phyloP scores from a whole-genome alignment of 2,329 filamentous ascomycete genomes.

The Didymella exigua region DNA sequence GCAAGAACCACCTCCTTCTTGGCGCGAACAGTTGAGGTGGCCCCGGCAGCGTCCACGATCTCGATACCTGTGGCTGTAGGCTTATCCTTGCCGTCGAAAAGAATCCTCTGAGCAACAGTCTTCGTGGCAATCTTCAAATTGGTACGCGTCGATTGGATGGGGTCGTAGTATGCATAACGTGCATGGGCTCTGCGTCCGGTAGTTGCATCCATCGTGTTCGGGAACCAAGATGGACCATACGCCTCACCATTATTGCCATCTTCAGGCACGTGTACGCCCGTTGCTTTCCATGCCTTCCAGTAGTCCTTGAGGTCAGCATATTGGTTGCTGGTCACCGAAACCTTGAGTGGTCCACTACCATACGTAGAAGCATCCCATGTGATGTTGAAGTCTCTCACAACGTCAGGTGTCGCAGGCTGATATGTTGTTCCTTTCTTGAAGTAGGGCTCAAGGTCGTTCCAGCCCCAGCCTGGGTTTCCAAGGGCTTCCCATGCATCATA shows the following conservation, averaged over 20 bases:
- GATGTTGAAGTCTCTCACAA: conserved; percentile 30
- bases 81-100: conserved; percentile 23
- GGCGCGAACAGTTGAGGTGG: conserved; percentile 23
- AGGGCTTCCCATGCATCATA: conserved; percentile 62
- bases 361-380: conserved; percentile 34
- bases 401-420: conserved; percentile 25
- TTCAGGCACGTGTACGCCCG: conserved; percentile 19
- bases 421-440: conserved; percentile 37
- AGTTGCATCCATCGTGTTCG: conserved; percentile 33
- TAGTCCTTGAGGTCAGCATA: conserved; percentile 34
- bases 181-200: conserved; percentile 32
- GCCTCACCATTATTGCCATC: conserved; percentile 33
- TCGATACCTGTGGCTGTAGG: conserved; percentile 25
- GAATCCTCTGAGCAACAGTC: conserved; percentile 26
- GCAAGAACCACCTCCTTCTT: conserved; percentile 63
- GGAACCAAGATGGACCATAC: conserved; percentile 29
- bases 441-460: conserved; percentile 51
- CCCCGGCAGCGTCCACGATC: conserved; percentile 19
- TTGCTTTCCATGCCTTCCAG: conserved; percentile 31
- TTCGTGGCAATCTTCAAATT: conserved; percentile 35
- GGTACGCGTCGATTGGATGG: conserved; percentile 24
- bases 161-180: conserved; percentile 40
- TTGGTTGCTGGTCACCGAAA: conserved; percentile 34
- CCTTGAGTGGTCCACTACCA: conserved; percentile 32
- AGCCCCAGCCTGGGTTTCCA: conserved; percentile 65